A percentile compares a stretch with the other conserved stretches of the same genome.
Conservation (phyloP, 257 asterid species). For the Petunia secreta region DNA sequence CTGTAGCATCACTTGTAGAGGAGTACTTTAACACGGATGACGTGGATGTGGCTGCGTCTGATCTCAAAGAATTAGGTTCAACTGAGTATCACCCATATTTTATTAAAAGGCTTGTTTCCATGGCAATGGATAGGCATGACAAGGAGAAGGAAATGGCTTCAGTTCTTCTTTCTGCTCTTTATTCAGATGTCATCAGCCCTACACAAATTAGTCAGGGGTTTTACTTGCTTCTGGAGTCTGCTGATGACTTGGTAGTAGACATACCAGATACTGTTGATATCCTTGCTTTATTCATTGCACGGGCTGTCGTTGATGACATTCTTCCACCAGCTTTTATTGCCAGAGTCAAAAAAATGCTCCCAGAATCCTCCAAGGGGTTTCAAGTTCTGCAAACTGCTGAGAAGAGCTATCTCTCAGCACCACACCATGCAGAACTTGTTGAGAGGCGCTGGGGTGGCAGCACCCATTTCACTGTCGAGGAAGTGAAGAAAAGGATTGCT, state of each 20-base stretch:
- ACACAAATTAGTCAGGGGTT: slow-evolving; percentile 84
- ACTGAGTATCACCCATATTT: slow-evolving; percentile 91
- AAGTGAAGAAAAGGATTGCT: slow-evolving; percentile 84
- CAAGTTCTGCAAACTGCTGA: slow-evolving; percentile 79
- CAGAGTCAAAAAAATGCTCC: slow-evolving; percentile 70
- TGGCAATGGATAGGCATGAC: slow-evolving; percentile 95
- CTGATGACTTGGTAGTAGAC: slow-evolving; percentile 92
- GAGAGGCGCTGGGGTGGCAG: slow-evolving; percentile 99
- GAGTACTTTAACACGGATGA: slow-evolving; percentile 92
- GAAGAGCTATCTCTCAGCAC: slow-evolving; percentile 96
- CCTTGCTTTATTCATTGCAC: slow-evolving; percentile 83
- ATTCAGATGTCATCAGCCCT: slow-evolving; percentile 77
- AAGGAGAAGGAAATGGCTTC: slow-evolving; percentile 99
- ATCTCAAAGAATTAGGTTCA: slow-evolving; percentile 83
- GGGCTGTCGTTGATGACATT: slow-evolving; percentile 96
- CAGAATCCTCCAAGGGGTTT: slow-evolving; percentile 75
- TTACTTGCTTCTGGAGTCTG: slow-evolving; percentile 84
- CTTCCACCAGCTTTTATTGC: slow-evolving; percentile 93
- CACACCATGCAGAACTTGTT: slow-evolving; percentile 98
- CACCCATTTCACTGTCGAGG: slow-evolving; percentile 91
- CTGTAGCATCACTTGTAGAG: slow-evolving; percentile 82
- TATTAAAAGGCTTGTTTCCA: slow-evolving; percentile 84
- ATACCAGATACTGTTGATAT: slow-evolving; percentile 90
- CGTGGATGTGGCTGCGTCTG: slow-evolving; percentile 83
- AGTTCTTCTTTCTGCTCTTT: slow-evolving; percentile 87